Percentiles rank a stretch among this genome's conserved stretches.
Evolutionary conservation across 225 moss, liverwort and hornwort genomes (phyloP).

Genomic region (Climacium dendroides): DNA sequence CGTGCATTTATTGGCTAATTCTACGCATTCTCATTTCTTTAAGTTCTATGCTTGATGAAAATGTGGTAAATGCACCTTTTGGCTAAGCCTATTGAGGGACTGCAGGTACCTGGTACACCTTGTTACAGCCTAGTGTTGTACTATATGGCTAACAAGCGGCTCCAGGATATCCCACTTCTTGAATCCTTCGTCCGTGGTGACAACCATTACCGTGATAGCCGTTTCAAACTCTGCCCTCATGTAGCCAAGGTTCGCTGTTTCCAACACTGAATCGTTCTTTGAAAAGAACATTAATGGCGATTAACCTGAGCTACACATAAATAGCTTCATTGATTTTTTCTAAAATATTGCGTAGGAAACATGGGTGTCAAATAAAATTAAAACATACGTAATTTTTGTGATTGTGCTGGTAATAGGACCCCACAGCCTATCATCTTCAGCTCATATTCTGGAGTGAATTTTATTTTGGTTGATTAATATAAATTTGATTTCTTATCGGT

Average conservation of each 20-base stretch:
- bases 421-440: background rate
- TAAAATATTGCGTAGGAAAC: background rate
- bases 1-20: background rate
- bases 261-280: background rate
- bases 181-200: constrained; percentile 73
- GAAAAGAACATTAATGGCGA: background rate
- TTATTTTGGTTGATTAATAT: background rate
- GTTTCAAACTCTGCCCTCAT: constrained; percentile 90
- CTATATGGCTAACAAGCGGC: constrained; percentile 60
- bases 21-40: background rate
- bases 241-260: constrained; percentile 65
- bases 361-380: too few species aligned
- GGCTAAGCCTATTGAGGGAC: background rate
- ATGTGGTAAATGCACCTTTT: background rate
- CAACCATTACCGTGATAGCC: constrained; percentile 56
- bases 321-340: background rate
- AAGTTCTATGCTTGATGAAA: background rate
- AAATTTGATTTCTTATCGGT: background rate
- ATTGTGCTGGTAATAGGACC: background rate
- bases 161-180: constrained; percentile 67
- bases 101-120: constrained; percentile 78
- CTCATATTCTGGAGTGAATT: background rate
- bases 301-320: background rate
- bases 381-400: background rate
- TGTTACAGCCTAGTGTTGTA: constrained; percentile 62